phyloP scores from a whole-genome alignment of 345 rosid genomes.

The Heritiera littoralis region DNA sequence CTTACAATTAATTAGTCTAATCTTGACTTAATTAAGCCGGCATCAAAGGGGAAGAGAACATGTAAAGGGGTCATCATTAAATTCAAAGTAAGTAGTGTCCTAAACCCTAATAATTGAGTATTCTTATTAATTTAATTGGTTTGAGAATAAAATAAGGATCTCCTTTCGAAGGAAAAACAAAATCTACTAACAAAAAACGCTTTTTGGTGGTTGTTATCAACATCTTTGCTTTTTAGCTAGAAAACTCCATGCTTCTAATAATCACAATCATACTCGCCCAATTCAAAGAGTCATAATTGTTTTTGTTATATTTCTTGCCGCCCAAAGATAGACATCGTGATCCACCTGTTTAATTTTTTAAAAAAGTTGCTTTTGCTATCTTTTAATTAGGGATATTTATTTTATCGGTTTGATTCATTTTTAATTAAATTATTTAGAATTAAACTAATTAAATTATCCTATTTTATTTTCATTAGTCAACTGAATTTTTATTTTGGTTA shows the following conservation, averaged over 20 bases:
- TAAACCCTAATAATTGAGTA: background rate
- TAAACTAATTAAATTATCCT: no score
- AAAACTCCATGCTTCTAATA: background rate
- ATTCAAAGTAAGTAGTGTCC: background rate
- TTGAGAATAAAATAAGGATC: background rate
- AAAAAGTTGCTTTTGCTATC: no score
- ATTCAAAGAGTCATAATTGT: background rate
- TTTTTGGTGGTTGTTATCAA: background rate
- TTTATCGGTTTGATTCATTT: no score
- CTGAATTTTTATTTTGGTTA: no score
- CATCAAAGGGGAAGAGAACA: background rate
- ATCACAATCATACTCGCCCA: background rate
- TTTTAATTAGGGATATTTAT: no score
- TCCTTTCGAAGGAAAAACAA: background rate
- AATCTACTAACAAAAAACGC: background rate
- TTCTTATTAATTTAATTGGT: background rate
- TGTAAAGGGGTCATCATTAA: conserved; percentile 2
- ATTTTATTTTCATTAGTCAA: no score
- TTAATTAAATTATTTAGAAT: no score
- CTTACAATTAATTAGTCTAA: background rate
- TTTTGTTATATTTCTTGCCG: background rate
- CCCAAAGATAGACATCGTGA: background rate
- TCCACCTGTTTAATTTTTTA: background rate
- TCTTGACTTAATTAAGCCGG: conserved; percentile 22
- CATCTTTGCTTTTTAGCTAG: background rate